phyloP scores from a whole-genome alignment of 495 filamentous ascomycete genomes.

The Hypoxylon fragiforme region DNA sequence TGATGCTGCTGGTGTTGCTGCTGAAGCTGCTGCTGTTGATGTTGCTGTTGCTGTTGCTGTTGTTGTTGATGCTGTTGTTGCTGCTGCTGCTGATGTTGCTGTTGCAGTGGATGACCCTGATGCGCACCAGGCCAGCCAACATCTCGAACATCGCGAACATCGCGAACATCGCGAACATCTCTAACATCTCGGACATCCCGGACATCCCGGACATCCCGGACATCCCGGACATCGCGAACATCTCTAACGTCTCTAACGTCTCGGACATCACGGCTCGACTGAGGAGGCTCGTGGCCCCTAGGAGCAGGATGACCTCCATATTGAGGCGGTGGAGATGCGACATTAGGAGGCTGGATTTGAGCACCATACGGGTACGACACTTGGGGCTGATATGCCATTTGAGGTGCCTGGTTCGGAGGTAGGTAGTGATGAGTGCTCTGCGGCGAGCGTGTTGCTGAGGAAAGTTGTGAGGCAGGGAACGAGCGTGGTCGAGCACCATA shows the following conservation, averaged over 20 bases:
- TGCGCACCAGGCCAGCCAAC: slow-evolving; percentile 34
- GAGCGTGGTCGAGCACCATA: slow-evolving; percentile 41
- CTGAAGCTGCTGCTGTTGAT: slow-evolving; percentile 26
- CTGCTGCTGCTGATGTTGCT: slow-evolving; percentile 40
- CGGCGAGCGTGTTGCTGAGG: slow-evolving; percentile 43
- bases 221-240: no score
- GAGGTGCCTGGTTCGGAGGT: slow-evolving; percentile 37
- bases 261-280: slow-evolving; percentile 34
- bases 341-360: slow-evolving; percentile 36
- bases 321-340: slow-evolving; percentile 42
- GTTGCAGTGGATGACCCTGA: slow-evolving; percentile 30
- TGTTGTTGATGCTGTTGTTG: slow-evolving; percentile 33
- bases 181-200: no score
- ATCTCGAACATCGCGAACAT: no score
- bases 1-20: slow-evolving; percentile 40
- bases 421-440: slow-evolving; percentile 46
- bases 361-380: slow-evolving; percentile 38
- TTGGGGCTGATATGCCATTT: slow-evolving; percentile 38
- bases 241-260: no score
- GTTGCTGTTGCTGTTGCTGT: slow-evolving; percentile 21
- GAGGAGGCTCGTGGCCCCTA: slow-evolving; percentile 35
- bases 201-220: no score
- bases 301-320: slow-evolving; percentile 38
- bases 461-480: slow-evolving; percentile 40
- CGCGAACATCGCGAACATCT: no score